Base-by-base conservation (phyloP, 179 eudicot genomes). In the Spergularia azorica region DNA sequence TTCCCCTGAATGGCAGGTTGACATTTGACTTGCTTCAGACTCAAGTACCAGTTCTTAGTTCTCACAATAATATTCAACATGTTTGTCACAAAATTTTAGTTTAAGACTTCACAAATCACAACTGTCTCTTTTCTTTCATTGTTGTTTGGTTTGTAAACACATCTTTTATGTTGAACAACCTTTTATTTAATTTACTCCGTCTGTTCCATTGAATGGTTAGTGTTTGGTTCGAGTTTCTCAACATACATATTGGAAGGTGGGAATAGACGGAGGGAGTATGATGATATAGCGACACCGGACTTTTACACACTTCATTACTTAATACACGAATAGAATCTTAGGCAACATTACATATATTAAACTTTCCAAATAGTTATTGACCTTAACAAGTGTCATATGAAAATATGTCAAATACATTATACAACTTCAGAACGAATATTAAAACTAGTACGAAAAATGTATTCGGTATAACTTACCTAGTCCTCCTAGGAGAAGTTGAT, bases 1-100 rank as follows among this genome's bases (percentile, higher is more conserved):
- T 77, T 74, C 87, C 9, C 82, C 80, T 18, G 76, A 84, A 36
- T 75, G 82, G 82, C 60, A 56, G 7, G 26, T 38, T 56, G 20
- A 71, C 16, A 55, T 14, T 57, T 71, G 43, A 55, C 51, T 9
- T 67, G 57, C 13, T 3, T 70, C 20, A 21, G 20, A 20, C 17
- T 51, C 41, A 21, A 48, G 73, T 12, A 70, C 6, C 8, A 54
- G 4, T 46, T 38, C 11, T 21, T 52, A 14, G 20, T 48, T 67
- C 5, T 43, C 15, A 67, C 16, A 17, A 15, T 2, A 8, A 3
- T 67, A 21, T n/a, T 65, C 26, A 39, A 65, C 51, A 65, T 38
- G 20, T 39, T 60, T 36, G 39, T 36, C 39, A 36, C 4, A 36
- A 3, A 36, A 36, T 36, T 2, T 36, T 3, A 36, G 39, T 36